Evolutionary conservation across 441 rosid genomes (phyloP).

Genomic region (Pelargonium australe): DNA sequence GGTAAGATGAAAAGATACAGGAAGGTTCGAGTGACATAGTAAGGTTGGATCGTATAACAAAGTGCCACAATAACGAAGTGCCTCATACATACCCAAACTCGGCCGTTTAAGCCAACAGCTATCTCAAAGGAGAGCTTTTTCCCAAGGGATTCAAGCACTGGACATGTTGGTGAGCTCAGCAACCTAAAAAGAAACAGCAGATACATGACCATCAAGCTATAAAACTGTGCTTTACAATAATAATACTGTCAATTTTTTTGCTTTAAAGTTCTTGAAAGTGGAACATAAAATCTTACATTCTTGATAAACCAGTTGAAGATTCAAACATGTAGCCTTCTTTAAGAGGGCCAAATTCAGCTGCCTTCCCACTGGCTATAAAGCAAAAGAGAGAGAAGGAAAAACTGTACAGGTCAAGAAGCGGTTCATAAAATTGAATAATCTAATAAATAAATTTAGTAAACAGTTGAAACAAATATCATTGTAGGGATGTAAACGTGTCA

Average conservation of each 20-base stretch:
- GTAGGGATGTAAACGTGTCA: not conserved
- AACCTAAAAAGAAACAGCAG: slow-evolving; percentile 40
- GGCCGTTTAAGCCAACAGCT: slow-evolving; percentile 78
- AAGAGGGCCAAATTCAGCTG: slow-evolving; percentile 71
- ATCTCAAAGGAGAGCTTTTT: slow-evolving; percentile 77
- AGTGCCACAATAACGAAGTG: no score
- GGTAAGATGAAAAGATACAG: no score
- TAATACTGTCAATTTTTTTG: not conserved
- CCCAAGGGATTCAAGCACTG: slow-evolving; percentile 81
- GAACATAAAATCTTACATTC: slow-evolving; percentile 48
- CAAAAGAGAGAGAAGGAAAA: slow-evolving; percentile 15
- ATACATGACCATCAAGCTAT: not conserved
- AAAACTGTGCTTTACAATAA: not conserved
- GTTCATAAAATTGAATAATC: not conserved
- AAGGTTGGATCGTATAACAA: no score
- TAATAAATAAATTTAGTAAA: not conserved
- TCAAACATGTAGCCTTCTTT: slow-evolving; percentile 84
- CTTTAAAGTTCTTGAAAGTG: no score
- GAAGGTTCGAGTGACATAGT: no score
- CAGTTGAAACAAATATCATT: not conserved
- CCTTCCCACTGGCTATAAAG: slow-evolving; percentile 65
- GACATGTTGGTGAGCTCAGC: slow-evolving; percentile 73
- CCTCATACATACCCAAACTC: slow-evolving; percentile 73
- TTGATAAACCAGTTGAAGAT: slow-evolving; percentile 74
- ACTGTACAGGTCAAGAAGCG: no score